Conservation (phyloP, 2,329 filamentous ascomycete genomes). For the Cladosporium sp. region DNA sequence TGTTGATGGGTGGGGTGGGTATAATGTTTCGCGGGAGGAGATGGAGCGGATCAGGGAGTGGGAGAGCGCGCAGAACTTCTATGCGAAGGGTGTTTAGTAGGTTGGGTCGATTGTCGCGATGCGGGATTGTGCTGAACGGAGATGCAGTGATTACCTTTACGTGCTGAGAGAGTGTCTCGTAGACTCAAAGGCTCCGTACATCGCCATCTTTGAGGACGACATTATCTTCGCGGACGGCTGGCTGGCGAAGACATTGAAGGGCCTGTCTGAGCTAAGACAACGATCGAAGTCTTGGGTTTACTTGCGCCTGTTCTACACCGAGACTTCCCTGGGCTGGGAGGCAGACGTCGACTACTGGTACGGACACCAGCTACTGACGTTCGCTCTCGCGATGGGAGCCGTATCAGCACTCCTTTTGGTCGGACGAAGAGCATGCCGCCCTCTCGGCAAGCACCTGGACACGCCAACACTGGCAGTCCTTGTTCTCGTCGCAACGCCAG, state of each 20-base stretch:
- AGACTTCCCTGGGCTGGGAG: constrained; percentile 27
- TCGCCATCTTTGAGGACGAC: constrained; percentile 34
- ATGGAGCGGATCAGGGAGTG: constrained; percentile 20
- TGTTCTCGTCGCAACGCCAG: constrained; percentile 11
- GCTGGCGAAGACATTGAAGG: constrained; percentile 27
- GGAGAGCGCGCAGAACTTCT: constrained; percentile 24
- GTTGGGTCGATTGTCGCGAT: constrained; percentile 30
- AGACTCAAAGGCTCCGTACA: constrained; percentile 26
- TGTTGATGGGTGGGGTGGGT: constrained; percentile 12
- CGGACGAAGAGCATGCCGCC: background rate
- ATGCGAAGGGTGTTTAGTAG: constrained; percentile 28
- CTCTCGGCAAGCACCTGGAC: constrained; percentile 9
- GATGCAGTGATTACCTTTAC: constrained; percentile 1
- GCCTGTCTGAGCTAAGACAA: background rate
- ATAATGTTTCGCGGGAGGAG: constrained; percentile 12
- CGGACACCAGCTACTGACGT: constrained; percentile 14
- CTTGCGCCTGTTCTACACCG: constrained; percentile 31
- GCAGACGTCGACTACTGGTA: constrained; percentile 6
- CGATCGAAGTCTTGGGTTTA: constrained; percentile 24
- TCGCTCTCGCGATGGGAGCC: constrained; percentile 14
- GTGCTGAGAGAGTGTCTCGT: background rate
- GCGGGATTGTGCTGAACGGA: constrained; percentile 22
- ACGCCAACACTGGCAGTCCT: constrained; percentile 1
- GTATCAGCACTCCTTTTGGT: constrained; percentile 3
- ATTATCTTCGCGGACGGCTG: constrained; percentile 34